Conservation (phyloP, 139 green algal species). For the Spirogloea muscicola region DNA sequence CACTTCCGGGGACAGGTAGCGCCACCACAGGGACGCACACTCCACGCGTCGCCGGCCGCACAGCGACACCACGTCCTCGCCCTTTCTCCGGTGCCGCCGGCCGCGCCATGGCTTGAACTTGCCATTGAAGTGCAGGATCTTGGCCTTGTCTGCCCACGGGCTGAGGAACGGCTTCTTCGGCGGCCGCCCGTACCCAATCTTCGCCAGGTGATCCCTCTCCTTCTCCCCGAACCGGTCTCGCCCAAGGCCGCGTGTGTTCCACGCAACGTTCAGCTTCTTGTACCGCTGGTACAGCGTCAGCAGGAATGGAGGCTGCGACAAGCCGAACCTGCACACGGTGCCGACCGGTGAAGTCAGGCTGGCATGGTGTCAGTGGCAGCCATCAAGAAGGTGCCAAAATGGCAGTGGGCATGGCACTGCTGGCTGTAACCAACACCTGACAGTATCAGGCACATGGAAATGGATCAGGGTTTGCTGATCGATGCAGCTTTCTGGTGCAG, state of each 20-base stretch:
- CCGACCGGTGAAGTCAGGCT: neutral
- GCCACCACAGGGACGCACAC: constrained; percentile 32
- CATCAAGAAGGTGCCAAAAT: too few relatives aligned
- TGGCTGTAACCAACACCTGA: too few relatives aligned
- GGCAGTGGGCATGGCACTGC: too few relatives aligned
- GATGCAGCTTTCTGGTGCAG: too few relatives aligned
- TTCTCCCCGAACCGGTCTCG: constrained; percentile 27
- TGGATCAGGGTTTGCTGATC: too few relatives aligned
- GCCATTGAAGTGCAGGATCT: constrained; percentile 36
- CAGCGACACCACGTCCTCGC: neutral
- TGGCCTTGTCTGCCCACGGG: constrained; percentile 14
- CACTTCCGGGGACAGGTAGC: constrained; percentile 27
- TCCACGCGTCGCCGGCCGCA: constrained; percentile 3
- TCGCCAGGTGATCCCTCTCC: neutral
- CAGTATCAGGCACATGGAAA: too few relatives aligned
- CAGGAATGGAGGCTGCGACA: constrained; percentile 33
- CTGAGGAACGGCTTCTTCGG: constrained; percentile 21
- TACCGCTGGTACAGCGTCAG: constrained; percentile 25
- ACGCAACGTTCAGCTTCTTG: constrained; percentile 28
- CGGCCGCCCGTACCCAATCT: neutral
- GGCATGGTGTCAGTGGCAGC: too few relatives aligned
- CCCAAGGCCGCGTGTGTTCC: constrained; percentile 23
- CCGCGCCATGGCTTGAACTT: constrained; percentile 28
- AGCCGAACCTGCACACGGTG: constrained; percentile 12
- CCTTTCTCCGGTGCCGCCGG: neutral